Conservation (phyloP, 2,329 filamentous ascomycete species). For the Colletotrichum sp. region DNA sequence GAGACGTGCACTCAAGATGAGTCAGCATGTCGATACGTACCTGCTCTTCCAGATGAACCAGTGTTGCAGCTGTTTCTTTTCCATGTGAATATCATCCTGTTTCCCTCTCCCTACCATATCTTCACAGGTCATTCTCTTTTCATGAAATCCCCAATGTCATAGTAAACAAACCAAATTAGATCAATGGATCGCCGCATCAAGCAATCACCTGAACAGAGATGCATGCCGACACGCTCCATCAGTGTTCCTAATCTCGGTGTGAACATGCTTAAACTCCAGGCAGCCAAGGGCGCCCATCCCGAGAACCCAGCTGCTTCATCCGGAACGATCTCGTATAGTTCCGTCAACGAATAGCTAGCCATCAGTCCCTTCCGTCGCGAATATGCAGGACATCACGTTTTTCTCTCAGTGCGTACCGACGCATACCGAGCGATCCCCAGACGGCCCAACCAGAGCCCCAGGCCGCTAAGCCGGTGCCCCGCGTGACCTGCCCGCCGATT, state of each 20-base stretch:
- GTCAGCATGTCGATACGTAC: neutral
- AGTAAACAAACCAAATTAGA: neutral
- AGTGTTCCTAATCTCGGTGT: neutral
- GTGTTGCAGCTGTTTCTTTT: neutral
- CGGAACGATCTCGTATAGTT: neutral
- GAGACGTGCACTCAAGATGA: neutral
- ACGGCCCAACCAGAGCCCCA: neutral
- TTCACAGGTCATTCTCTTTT: neutral
- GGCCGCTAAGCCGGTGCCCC: neutral
- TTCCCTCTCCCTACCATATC: neutral
- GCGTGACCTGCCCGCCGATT: slow-evolving; percentile 16
- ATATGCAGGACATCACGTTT: neutral
- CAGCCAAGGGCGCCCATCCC: neutral
- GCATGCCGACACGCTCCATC: neutral
- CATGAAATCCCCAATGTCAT: neutral
- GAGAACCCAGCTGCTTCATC: neutral
- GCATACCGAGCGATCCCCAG: neutral
- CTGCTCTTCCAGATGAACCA: neutral
- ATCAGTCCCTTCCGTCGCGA: neutral
- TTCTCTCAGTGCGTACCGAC: neutral
- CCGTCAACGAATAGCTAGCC: neutral
- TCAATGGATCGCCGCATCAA: neutral
- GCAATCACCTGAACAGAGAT: neutral
- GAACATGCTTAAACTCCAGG: neutral
- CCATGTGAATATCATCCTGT: neutral